Evolutionary conservation across 2,329 filamentous ascomycete species (phyloP).

Genomic region (Nemania sp.): DNA sequence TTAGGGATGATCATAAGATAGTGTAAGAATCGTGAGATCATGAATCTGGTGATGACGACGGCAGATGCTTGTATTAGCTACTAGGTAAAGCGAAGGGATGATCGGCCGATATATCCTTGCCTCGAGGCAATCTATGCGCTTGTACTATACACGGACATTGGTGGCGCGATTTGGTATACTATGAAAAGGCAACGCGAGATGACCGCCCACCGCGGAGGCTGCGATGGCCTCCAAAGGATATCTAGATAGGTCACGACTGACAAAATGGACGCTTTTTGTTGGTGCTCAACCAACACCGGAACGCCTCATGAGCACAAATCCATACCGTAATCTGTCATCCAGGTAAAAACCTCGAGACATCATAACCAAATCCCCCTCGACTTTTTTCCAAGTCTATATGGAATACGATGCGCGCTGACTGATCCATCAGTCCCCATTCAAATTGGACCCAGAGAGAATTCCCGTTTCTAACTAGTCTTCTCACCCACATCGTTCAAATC

Average conservation of each 20-base stretch:
- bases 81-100: slow-evolving; percentile 29
- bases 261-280: slow-evolving; percentile 26
- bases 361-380: slow-evolving; percentile 4
- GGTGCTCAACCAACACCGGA: slow-evolving; percentile 19
- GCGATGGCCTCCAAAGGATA: slow-evolving; percentile 32
- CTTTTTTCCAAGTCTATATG: not conserved
- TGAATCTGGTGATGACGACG: slow-evolving; percentile 32
- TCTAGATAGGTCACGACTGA: slow-evolving; percentile 37
- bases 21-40: not conserved
- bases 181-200: slow-evolving; percentile 12
- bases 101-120: slow-evolving; percentile 26
- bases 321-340: slow-evolving; percentile 10
- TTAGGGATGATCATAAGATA: no score
- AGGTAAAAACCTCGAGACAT: slow-evolving; percentile 15
- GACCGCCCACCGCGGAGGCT: slow-evolving; percentile 22
- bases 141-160: slow-evolving; percentile 36
- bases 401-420: not conserved
- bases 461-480: slow-evolving; percentile 27
- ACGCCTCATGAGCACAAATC: slow-evolving; percentile 22
- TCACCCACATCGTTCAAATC: slow-evolving; percentile 37
- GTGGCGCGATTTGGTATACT: slow-evolving; percentile 24
- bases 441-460: not conserved
- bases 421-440: not conserved
- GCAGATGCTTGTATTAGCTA: slow-evolving; percentile 42
- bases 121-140: slow-evolving; percentile 38